Conservation (phyloP, 1,284 basidiomycete species). For the Marasmius sp. region DNA sequence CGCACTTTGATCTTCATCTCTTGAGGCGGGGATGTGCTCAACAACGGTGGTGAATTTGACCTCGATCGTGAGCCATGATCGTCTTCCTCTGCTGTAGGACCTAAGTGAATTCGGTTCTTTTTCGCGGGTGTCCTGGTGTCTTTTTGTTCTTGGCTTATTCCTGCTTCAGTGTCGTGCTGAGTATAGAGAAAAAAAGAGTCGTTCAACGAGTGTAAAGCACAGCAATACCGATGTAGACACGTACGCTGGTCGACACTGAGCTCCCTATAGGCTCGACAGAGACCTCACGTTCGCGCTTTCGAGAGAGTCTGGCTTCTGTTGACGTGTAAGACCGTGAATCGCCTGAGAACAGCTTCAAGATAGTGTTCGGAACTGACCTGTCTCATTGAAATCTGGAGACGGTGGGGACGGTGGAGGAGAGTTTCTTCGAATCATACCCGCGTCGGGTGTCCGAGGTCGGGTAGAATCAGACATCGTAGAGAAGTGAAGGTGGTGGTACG, state of each 20-base stretch:
- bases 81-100: conserved; percentile 61
- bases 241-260: conserved; percentile 43
- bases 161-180: conserved; percentile 32
- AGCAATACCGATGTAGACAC: conserved; percentile 13
- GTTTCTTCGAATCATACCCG: conserved; percentile 2
- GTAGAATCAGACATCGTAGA: conserved; percentile 4
- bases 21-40: conserved; percentile 63
- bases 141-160: conserved; percentile 30
- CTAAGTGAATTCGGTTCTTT: conserved; percentile 68
- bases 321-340: neutral
- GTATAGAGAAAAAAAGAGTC: conserved; percentile 26
- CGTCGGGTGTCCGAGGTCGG: conserved; percentile 2
- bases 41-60: conserved; percentile 40
- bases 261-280: conserved; percentile 65
- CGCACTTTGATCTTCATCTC: conserved; percentile 74
- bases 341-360: neutral
- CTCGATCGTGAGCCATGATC: conserved; percentile 42
- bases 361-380: conserved; percentile 8
- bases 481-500: neutral
- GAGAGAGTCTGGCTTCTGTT: conserved; percentile 35
- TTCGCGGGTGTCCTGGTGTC: conserved; percentile 60
- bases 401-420: conserved; percentile 17
- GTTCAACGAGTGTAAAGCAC: conserved; percentile 14
- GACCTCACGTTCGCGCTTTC: conserved; percentile 72
- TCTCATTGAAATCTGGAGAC: conserved; percentile 15